phyloP scores from a whole-genome alignment of 2,329 filamentous ascomycete species.

The Aspergillus caelatus region DNA sequence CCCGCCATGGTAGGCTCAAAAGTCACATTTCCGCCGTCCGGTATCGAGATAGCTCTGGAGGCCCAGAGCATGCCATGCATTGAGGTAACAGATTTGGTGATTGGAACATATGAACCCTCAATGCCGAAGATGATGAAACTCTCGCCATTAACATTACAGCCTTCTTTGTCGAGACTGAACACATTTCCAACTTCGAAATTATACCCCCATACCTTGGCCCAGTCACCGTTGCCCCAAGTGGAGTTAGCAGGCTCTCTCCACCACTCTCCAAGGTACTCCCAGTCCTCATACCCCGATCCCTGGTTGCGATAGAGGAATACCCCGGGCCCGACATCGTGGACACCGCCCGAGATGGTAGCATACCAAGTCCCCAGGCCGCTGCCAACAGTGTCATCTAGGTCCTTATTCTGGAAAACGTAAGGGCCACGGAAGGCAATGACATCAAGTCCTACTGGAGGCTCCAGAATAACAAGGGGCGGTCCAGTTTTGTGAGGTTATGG shows the following conservation, averaged over 20 bases:
- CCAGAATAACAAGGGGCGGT: too few species aligned
- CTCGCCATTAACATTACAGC: conserved; percentile 19
- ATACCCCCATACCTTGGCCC: conserved; percentile 22
- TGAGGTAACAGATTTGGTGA: conserved; percentile 15
- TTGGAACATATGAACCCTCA: conserved; percentile 15
- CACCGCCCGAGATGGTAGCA: conserved; percentile 19
- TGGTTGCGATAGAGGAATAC: conserved; percentile 23
- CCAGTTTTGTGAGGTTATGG: too few species aligned
- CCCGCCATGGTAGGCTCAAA: conserved; percentile 24
- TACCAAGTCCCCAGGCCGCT: background rate
- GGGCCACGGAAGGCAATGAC: too few species aligned
- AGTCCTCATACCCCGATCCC: conserved; percentile 18
- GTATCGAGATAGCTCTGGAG: conserved; percentile 10
- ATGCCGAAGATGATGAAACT: conserved; percentile 20
- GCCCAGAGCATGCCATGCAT: conserved; percentile 24
- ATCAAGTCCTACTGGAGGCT: too few species aligned
- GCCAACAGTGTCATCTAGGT: too few species aligned
- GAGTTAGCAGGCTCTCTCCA: conserved; percentile 22
- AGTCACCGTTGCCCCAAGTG: conserved; percentile 23
- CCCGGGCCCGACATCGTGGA: conserved; percentile 17
- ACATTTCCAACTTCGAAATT: conserved; percentile 24
- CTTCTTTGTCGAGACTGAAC: conserved; percentile 17
- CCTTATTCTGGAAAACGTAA: too few species aligned
- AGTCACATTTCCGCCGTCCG: conserved; percentile 5
- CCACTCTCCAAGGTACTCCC: conserved; percentile 25